Evolutionary conservation across 2,329 filamentous ascomycete species (phyloP).

Genomic region (Pseudogymnoascus destructans): DNA sequence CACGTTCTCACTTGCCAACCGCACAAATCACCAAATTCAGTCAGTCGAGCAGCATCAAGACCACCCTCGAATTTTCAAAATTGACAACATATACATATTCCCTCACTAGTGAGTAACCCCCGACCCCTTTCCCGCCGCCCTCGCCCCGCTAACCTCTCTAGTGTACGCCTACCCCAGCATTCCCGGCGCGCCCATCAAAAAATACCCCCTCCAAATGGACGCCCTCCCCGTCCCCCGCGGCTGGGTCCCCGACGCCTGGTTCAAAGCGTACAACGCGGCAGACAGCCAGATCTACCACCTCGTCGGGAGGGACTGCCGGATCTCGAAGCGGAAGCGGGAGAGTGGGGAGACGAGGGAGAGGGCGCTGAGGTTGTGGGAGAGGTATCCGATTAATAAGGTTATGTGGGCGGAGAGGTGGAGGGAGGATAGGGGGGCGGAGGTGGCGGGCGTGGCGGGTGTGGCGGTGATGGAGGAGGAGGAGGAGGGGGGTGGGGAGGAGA

Average conservation of each 20-base stretch:
- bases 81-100: not conserved
- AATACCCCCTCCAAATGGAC: slow-evolving; percentile 4
- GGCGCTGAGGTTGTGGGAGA: slow-evolving; percentile 5
- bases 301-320: not conserved
- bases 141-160: not conserved
- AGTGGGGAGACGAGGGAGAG: slow-evolving; percentile 4
- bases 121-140: not conserved
- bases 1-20: not conserved
- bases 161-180: not conserved
- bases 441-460: not conserved
- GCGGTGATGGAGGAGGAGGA: not conserved
- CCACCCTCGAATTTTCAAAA: not conserved
- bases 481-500: not conserved
- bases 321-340: not conserved
- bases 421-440: not conserved
- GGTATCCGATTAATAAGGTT: not conserved
- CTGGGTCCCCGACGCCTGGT: not conserved
- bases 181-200: not conserved
- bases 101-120: not conserved
- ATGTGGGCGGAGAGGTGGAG: not conserved
- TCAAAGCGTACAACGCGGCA: slow-evolving; percentile 1
- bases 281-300: slow-evolving; percentile 1
- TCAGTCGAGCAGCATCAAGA: not conserved
- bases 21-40: not conserved
- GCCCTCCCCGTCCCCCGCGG: not conserved